Evolutionary conservation across 2,329 filamentous ascomycete species (phyloP), one percentile per base, ranked within the genome.

Genomic region (Curvularia hawaiiensis): DNA sequence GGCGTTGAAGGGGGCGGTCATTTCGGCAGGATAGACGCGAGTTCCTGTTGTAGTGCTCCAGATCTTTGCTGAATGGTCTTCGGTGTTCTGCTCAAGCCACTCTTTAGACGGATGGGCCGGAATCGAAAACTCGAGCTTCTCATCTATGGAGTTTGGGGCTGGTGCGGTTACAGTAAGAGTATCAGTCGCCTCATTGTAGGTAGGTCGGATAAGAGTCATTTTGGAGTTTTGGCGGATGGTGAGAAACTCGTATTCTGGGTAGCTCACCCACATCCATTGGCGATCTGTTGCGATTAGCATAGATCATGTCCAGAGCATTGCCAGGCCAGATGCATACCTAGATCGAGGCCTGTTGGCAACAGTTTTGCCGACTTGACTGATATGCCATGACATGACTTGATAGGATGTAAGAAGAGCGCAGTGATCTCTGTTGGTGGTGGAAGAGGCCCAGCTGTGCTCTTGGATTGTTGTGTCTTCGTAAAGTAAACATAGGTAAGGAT

Each of bases 341-440:
- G 77, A 44, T 86, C 84, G 11, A 89, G 79, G 0, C 86, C 86
- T 3, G 84, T 82, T 45, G 79, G 80, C 33, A 82, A 77, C 1
- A 89, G 77, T 4, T 75, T 78, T 2, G 84, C 80, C 3, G 78
- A 80, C 16, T 80, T 70, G 10, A 88, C 76, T 40, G 82, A 78
- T 63, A 89, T 79, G 10, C 86, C 86, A 45, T 87, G 84, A 64
- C 87, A 89, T 59, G 86, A 88, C 68, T 89, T 89, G 66, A 89
- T 84, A 12, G 86, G 86, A 68, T 88, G 88, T 64, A 88, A 79
- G 54, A 81, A 81, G 11, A 88, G 76, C 4, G 75, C 75, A n/a
- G 77, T 76, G 38, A 83, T 75, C 46, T 79, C 74, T 0, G 78
- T 79, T 14, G 76, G 63, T 24, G 68, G 63, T n/a, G 75, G 76